phyloP scores from a whole-genome alignment of 192 early-diverging fungal genomes.

The Rhizoclosmatium globosum region DNA sequence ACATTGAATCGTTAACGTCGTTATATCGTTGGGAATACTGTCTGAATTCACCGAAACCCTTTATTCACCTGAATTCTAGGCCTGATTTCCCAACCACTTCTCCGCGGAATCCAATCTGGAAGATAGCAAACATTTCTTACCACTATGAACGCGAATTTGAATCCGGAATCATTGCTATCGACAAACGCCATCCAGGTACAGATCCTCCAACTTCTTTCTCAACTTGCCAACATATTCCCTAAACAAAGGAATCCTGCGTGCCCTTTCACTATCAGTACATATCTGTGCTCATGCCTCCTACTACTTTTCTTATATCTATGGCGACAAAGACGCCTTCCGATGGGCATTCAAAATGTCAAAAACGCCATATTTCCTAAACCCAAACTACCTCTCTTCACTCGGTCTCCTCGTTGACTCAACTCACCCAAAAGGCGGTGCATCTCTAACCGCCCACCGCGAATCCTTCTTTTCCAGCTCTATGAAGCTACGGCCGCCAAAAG shows the following conservation, averaged over 20 bases:
- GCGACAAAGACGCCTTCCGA: constrained; percentile 49
- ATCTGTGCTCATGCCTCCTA: constrained; percentile 1
- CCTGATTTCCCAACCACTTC: constrained; percentile 21
- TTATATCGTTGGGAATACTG: too few relatives aligned
- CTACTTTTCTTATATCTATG: constrained; percentile 20
- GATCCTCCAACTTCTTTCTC: not conserved
- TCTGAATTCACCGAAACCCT: too few relatives aligned
- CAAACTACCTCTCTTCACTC: constrained; percentile 4
- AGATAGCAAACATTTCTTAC: constrained; percentile 15
- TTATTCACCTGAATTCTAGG: too few relatives aligned
- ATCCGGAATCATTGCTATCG: constrained; percentile 19
- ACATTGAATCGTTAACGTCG: too few relatives aligned
- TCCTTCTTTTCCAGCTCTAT: not conserved
- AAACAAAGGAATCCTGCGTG: not conserved
- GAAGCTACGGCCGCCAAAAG: too few relatives aligned
- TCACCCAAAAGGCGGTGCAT: constrained; percentile 1
- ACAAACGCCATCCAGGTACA: constrained; percentile 36
- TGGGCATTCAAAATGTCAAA: constrained; percentile 32
- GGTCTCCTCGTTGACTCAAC: not conserved
- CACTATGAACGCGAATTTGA: constrained; percentile 32
- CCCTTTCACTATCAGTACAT: constrained; percentile 3
- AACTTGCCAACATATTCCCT: not conserved
- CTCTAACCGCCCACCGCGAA: not conserved
- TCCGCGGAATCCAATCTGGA: constrained; percentile 6
- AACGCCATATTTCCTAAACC: constrained; percentile 33